Conservation (phyloP, 1,139 yeast genomes). For the Suhomyces bolitotheri region DNA sequence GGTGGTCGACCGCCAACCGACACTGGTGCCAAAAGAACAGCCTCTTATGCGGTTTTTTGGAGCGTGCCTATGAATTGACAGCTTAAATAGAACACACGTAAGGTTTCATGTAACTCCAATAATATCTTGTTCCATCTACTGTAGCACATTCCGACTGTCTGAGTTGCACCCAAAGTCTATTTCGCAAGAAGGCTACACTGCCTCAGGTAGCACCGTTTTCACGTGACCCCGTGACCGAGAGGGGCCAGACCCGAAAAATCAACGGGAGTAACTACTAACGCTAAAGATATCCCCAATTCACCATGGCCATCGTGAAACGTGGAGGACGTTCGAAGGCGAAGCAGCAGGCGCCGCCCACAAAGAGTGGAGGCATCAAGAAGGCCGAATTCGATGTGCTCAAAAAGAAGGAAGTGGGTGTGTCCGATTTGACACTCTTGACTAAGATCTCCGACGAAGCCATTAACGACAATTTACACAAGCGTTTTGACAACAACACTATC, state of each 20-base stretch:
- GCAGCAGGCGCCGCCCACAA: conserved; percentile 57
- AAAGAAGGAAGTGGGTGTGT: conserved; percentile 96
- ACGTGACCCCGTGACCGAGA: conserved; percentile 11
- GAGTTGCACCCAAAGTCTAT: no score
- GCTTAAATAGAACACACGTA: no score
- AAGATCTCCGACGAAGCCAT: conserved; percentile 90
- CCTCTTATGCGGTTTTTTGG: no score
- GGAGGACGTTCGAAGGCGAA: conserved; percentile 65
- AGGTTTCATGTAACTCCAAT: no score
- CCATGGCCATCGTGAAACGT: conserved; percentile 76
- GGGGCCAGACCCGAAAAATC: conserved; percentile 5
- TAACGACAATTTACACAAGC: conserved; percentile 84
- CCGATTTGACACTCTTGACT: conserved; percentile 86
- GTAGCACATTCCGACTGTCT: no score
- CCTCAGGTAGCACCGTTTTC: conserved; percentile 1
- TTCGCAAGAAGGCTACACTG: no score
- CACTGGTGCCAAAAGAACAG: no score
- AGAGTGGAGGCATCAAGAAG: conserved; percentile 71
- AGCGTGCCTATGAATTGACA: no score
- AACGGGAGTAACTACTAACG: not conserved
- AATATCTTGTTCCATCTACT: no score
- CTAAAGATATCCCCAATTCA: no score
- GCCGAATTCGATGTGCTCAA: conserved; percentile 88
- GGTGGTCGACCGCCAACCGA: no score
- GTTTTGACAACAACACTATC: conserved; percentile 87